Conservation (phyloP, 2,329 filamentous ascomycete species). For the Byssoonygena ceratinophila region DNA sequence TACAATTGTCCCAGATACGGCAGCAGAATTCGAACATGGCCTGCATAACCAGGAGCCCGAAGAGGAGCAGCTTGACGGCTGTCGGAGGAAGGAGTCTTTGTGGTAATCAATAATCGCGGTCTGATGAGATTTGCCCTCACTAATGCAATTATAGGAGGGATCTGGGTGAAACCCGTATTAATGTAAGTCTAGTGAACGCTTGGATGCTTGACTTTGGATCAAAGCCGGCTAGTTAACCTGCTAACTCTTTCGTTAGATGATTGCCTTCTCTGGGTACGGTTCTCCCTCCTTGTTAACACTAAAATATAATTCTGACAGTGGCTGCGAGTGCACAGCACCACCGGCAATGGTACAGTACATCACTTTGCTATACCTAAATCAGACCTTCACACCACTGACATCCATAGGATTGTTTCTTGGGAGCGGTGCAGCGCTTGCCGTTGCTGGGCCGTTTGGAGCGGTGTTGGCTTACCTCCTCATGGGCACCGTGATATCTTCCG, state of each 20-base stretch:
- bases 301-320: slow-evolving; percentile 8
- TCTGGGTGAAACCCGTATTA: slow-evolving; percentile 35
- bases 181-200: slow-evolving; percentile 17
- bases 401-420: slow-evolving; percentile 32
- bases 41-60: slow-evolving; percentile 3
- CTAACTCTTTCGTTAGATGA: slow-evolving; percentile 27
- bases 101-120: slow-evolving; percentile 4
- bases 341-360: slow-evolving; percentile 29
- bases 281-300: neutral
- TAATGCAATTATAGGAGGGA: slow-evolving; percentile 26
- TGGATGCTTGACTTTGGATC: neutral
- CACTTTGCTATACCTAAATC: neutral
- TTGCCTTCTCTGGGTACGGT: slow-evolving; percentile 36
- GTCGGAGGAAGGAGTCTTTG: slow-evolving; percentile 8
- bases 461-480: slow-evolving; percentile 35
- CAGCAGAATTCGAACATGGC: slow-evolving; percentile 1
- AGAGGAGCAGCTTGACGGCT: slow-evolving; percentile 1
- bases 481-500: slow-evolving; percentile 36
- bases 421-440: slow-evolving; percentile 32
- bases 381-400: neutral
- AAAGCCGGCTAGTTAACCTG: neutral
- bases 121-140: neutral
- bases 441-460: slow-evolving; percentile 33
- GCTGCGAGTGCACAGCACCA: slow-evolving; percentile 22
- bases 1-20: neutral